A percentile compares a stretch with the other conserved stretches of the same genome.
These are phyloP conservation scores for Vitis riparia DNA, from an alignment of 164 flowering plant genomes.

Conservation along the genomic window DNA sequence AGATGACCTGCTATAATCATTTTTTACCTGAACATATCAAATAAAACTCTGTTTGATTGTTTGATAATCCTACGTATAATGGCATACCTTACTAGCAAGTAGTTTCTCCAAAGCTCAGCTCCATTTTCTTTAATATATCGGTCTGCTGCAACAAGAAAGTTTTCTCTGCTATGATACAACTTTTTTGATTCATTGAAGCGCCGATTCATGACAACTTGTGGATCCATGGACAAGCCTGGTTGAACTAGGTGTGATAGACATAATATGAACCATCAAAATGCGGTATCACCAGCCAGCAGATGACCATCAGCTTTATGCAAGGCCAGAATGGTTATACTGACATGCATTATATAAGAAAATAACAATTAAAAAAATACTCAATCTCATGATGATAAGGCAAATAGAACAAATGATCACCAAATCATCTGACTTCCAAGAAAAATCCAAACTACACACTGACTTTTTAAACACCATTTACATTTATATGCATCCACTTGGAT, in stretches of 20 bases:
- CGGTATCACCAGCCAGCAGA: constrained; percentile 17
- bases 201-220: background rate
- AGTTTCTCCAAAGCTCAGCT: constrained; percentile 20
- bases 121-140: constrained; percentile 20
- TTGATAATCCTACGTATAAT: background rate
- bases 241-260: constrained; percentile 18
- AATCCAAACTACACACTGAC: too few relatives aligned
- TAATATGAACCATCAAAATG: constrained; percentile 19
- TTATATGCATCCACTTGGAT: too few relatives aligned
- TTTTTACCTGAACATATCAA: background rate
- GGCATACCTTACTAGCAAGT: constrained; percentile 17
- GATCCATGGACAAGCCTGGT: constrained; percentile 9
- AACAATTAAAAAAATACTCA: too few relatives aligned
- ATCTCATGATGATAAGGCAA: too few relatives aligned
- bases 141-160: constrained; percentile 17
- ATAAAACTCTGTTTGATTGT: background rate
- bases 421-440: too few relatives aligned
- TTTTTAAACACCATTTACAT: too few relatives aligned
- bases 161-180: background rate
- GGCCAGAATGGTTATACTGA: constrained; percentile 26
- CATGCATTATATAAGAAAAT: constrained; percentile 19
- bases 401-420: too few relatives aligned
- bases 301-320: constrained; percentile 18
- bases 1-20: too few relatives aligned
- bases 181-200: constrained; percentile 1